These are phyloP conservation scores for Hypoxylon fuscum DNA, from an alignment of 495 filamentous ascomycete genomes.

Conservation along the genomic window DNA sequence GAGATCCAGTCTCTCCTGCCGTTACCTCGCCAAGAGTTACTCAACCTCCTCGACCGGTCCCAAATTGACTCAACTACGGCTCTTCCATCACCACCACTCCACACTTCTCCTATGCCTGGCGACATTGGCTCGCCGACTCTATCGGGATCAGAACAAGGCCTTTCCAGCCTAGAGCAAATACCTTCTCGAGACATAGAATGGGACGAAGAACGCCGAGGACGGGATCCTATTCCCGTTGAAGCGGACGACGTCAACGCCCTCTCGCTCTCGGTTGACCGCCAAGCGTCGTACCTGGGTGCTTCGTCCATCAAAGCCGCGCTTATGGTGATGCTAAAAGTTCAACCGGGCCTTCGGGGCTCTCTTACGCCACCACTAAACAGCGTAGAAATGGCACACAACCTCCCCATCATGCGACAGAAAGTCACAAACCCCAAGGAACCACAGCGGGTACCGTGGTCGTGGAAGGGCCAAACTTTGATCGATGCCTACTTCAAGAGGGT, in stretches of 20 bases:
- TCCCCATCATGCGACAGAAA: conserved; percentile 59
- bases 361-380: conserved; percentile 62
- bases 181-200: conserved; percentile 63
- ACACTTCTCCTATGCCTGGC: conserved; percentile 52
- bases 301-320: conserved; percentile 83
- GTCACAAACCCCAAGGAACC: conserved; percentile 56
- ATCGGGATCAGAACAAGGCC: conserved; percentile 53
- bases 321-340: conserved; percentile 81
- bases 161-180: conserved; percentile 63
- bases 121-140: conserved; percentile 56
- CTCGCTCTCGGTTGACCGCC: conserved; percentile 74
- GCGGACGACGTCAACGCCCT: conserved; percentile 85
- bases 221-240: conserved; percentile 70
- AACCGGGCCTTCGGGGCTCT: conserved; percentile 68
- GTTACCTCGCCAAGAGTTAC: conserved; percentile 61
- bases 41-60: conserved; percentile 58
- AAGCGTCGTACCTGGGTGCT: conserved; percentile 82
- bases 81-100: conserved; percentile 55
- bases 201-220: conserved; percentile 64
- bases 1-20: conserved; percentile 61
- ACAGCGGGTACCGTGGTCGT: conserved; percentile 65
- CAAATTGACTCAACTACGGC: conserved; percentile 50
- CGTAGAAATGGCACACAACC: conserved; percentile 57
- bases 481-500: conserved; percentile 82
- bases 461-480: conserved; percentile 70